Percentiles rank a stretch among this genome's conserved stretches.
Conservation (phyloP, 2,329 filamentous ascomycete genomes). For the Fusarium coffeatum region DNA sequence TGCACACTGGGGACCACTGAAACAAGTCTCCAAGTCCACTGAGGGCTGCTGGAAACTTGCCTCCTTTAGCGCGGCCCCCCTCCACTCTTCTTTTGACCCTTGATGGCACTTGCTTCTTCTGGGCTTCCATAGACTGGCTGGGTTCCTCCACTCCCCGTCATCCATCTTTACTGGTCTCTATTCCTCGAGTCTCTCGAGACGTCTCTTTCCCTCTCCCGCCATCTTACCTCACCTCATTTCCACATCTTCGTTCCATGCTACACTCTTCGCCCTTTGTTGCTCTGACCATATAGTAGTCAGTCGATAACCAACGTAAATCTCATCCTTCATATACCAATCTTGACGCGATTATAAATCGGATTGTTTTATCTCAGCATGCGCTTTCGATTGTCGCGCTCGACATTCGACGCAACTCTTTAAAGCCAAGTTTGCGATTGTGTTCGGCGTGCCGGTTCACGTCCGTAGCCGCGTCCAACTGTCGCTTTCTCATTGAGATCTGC, state of each 20-base stretch:
- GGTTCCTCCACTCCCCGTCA: constrained; percentile 43
- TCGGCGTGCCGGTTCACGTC: constrained; percentile 37
- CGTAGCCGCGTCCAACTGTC: constrained; percentile 28
- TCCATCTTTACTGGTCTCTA: constrained; percentile 28
- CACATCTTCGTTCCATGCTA: constrained; percentile 13
- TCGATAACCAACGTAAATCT: not conserved
- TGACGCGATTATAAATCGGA: constrained; percentile 12
- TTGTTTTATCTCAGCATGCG: constrained; percentile 39
- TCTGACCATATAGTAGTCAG: not conserved
- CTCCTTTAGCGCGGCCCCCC: constrained; percentile 33
- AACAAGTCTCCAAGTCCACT: constrained; percentile 22
- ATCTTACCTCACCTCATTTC: constrained; percentile 21
- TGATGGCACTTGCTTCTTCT: constrained; percentile 35
- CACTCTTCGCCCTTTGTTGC: constrained; percentile 6
- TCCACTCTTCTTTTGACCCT: constrained; percentile 18
- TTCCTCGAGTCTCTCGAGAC: constrained; percentile 13
- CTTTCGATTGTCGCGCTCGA: constrained; percentile 35
- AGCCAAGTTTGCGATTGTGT: constrained; percentile 36
- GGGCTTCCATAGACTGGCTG: constrained; percentile 20
- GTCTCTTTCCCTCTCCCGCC: constrained; percentile 24
- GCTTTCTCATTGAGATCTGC: constrained; percentile 24
- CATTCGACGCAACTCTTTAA: constrained; percentile 36
- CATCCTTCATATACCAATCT: not conserved
- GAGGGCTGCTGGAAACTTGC: constrained; percentile 37
- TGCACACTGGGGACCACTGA: constrained; percentile 39